These are phyloP conservation scores for Arthrobotrys conoides DNA, from an alignment of 2,329 filamentous ascomycete species.

Conservation along the genomic window DNA sequence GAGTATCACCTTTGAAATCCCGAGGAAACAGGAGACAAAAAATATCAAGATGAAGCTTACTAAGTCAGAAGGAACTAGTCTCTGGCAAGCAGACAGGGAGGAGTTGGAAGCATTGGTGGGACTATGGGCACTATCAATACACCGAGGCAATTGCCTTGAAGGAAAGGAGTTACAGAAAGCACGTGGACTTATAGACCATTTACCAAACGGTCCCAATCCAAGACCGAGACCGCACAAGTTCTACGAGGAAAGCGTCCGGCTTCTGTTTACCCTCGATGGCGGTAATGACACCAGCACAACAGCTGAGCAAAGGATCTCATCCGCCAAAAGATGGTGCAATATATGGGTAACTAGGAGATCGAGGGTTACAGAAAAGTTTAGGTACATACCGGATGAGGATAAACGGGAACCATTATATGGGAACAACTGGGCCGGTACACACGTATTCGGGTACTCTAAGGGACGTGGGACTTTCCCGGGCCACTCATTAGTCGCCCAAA, in stretches of 20 bases:
- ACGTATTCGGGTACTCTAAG: neutral
- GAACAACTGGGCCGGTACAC: neutral
- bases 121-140: slow-evolving; percentile 2
- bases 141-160: neutral
- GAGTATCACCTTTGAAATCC: neutral
- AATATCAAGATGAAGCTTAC: neutral
- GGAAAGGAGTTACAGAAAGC: neutral
- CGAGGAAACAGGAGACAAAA: neutral
- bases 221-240: neutral
- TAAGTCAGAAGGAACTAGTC: neutral
- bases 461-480: neutral
- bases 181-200: no score
- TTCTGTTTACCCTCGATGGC: neutral
- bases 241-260: neutral
- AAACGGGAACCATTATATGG: neutral
- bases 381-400: neutral
- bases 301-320: no score
- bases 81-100: neutral
- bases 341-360: slow-evolving; percentile 5
- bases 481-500: neutral
- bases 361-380: no score
- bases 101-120: slow-evolving; percentile 1
- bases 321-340: neutral
- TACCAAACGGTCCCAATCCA: no score
- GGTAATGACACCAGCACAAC: neutral